Conservation (phyloP, 495 filamentous ascomycete species). For the Pyrenopolyporus hunteri region DNA sequence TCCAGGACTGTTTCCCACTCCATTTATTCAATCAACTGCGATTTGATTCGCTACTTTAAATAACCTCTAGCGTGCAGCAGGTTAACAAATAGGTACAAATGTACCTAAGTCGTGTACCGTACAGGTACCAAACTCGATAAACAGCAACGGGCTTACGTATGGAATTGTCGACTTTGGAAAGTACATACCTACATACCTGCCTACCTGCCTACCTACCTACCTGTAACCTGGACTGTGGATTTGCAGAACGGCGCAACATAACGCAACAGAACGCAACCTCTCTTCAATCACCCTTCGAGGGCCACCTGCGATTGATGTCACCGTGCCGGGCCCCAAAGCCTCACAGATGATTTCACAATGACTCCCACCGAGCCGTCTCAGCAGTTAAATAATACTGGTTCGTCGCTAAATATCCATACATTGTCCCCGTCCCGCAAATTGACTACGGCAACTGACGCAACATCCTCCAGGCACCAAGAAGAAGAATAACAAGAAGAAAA, state of each 20-base stretch:
- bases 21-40: constrained; percentile 15
- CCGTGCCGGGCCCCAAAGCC: constrained; percentile 8
- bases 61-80: constrained; percentile 4
- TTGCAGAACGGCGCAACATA: constrained; percentile 30
- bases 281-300: constrained; percentile 13
- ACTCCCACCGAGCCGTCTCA: constrained; percentile 41
- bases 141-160: constrained; percentile 36
- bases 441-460: constrained; percentile 22
- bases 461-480: constrained; percentile 58
- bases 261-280: background rate
- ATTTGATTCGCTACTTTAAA: constrained; percentile 31
- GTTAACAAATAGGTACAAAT: too few relatives aligned
- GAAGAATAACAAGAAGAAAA: constrained; percentile 77
- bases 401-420: constrained; percentile 21
- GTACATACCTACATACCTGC: too few relatives aligned
- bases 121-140: constrained; percentile 24
- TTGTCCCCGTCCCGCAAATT: background rate
- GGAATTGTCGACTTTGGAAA: too few relatives aligned
- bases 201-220: too few relatives aligned
- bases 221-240: constrained; percentile 7
- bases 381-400: constrained; percentile 37
- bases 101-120: constrained; percentile 8
- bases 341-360: constrained; percentile 40
- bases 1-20: constrained; percentile 5
- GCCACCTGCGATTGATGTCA: constrained; percentile 9